Evolutionary conservation across 768 basidiomycete species (phyloP).

Genomic region (Mycena vulgaris): DNA sequence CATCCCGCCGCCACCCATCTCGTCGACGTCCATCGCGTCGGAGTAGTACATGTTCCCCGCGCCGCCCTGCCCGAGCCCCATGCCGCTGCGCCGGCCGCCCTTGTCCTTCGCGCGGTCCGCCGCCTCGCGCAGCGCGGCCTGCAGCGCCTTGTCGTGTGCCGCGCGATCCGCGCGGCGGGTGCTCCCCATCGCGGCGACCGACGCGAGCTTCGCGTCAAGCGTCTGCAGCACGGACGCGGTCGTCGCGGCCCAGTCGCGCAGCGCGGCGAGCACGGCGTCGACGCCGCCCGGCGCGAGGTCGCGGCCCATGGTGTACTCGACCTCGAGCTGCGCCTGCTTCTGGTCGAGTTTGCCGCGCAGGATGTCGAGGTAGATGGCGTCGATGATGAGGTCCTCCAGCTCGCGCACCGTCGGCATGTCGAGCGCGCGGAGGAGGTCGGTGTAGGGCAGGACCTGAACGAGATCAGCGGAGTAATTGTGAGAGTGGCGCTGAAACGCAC

Average conservation of each 20-base stretch:
- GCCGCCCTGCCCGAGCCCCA: slow-evolving; percentile 21
- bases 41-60: slow-evolving; percentile 43
- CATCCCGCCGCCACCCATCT: background rate
- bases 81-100: slow-evolving; percentile 31
- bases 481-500: slow-evolving; percentile 73
- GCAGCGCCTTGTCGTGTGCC: slow-evolving; percentile 70
- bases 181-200: slow-evolving; percentile 63
- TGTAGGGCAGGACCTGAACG: slow-evolving; percentile 85
- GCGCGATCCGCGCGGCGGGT: slow-evolving; percentile 59
- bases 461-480: slow-evolving; percentile 5
- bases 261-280: slow-evolving; percentile 70
- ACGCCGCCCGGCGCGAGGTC: slow-evolving; percentile 88
- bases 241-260: slow-evolving; percentile 81
- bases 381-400: slow-evolving; percentile 97
- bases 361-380: slow-evolving; percentile 93
- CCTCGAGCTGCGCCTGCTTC: slow-evolving; percentile 89
- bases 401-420: slow-evolving; percentile 87
- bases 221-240: slow-evolving; percentile 79
- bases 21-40: background rate
- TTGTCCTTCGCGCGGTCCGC: slow-evolving; percentile 76
- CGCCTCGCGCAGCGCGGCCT: slow-evolving; percentile 71
- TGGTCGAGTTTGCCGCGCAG: slow-evolving; percentile 95
- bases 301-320: slow-evolving; percentile 93
- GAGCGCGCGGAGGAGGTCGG: slow-evolving; percentile 76
- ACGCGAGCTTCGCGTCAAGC: slow-evolving; percentile 78